Base-by-base conservation (phyloP, 108 stramenopile genomes). In the Epithemia pelagica region DNA sequence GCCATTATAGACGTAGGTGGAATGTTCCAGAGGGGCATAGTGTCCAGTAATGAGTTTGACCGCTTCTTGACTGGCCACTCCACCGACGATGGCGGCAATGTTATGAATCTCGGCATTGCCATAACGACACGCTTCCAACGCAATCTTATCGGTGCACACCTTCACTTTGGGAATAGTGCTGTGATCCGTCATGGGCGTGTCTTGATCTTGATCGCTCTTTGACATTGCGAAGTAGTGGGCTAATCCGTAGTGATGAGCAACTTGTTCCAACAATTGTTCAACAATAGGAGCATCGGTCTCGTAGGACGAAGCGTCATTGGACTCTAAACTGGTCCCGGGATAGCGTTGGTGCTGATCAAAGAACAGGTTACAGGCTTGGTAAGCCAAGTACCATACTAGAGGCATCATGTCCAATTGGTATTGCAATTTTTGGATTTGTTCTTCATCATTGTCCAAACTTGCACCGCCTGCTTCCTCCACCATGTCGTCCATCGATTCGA, bases 1-100 rank as follows among this genome's bases (percentile, higher is more conserved):
- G 28, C 97, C 97, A 77, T 98, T 98, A 79, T 89, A 96, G 31
- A 98, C 74, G 64, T 91, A 97, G 0, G 92, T 94, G 69, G 94
- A 91, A 67, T 95, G 62, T 46, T 10, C 37, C 27, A 97, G 15
- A 0, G 95, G 94, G 19, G 88, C 75, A 78, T 94, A 98, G 65
- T 95, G 92, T 1, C 92, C 84, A 7, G 97, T 96, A 67, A 96
- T 83, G 61, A 98, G 65, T 74, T 98, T 98, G 60, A 98, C 94
- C 27, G 94, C 95, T 66, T 98, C 97, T 72, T 98, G 97, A 53
- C 87, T 78, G 21, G 96, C 96, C 25, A 96, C 90, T 2, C 95
- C 97, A 7, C 97, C 97, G 8, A 97, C 65, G 21, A 96, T 80
- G 28, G 87, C 82, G 1, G 95, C 92, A 58, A 96, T 74, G 30